Percentiles rank a stretch among this genome's conserved stretches.
Evolutionary conservation across 176 grass and related monocot genomes (phyloP).

Genomic region (Cymbopogon citratus): DNA sequence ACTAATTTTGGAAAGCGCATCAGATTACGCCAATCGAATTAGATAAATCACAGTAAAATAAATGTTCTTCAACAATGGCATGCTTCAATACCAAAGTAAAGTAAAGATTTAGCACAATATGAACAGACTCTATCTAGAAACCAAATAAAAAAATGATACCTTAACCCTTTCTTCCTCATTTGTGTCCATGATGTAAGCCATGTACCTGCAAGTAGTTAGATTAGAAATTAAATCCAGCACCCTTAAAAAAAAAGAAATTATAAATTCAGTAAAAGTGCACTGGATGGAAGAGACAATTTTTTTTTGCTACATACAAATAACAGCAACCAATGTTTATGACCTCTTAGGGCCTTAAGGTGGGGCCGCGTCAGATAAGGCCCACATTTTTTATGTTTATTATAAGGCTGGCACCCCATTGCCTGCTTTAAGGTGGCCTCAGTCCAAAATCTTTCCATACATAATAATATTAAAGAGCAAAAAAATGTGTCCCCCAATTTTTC

Average conservation of each 20-base stretch:
- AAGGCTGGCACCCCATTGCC: not conserved
- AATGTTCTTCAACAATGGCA: not conserved
- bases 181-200: constrained; percentile 99
- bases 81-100: not conserved
- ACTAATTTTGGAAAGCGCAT: not conserved
- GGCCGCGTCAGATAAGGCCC: not conserved
- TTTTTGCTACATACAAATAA: not conserved
- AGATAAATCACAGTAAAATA: constrained; percentile 5
- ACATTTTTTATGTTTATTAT: not conserved
- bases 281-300: not conserved
- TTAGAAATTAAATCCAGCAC: not conserved
- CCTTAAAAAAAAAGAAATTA: too few relatives aligned
- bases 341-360: not conserved
- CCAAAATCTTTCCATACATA: not conserved
- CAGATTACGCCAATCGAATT: not conserved
- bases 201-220: constrained; percentile 68
- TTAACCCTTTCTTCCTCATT: constrained; percentile 94
- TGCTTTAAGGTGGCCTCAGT: not conserved
- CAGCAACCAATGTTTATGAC: not conserved
- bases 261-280: not conserved
- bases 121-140: not conserved
- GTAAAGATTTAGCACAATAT: not conserved
- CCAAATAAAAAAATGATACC: constrained; percentile 26
- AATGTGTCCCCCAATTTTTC: not conserved
- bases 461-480: not conserved